phyloP scores from a whole-genome alignment of 176 grass and related monocot genomes.

The Eremochloa ophiuroides region DNA sequence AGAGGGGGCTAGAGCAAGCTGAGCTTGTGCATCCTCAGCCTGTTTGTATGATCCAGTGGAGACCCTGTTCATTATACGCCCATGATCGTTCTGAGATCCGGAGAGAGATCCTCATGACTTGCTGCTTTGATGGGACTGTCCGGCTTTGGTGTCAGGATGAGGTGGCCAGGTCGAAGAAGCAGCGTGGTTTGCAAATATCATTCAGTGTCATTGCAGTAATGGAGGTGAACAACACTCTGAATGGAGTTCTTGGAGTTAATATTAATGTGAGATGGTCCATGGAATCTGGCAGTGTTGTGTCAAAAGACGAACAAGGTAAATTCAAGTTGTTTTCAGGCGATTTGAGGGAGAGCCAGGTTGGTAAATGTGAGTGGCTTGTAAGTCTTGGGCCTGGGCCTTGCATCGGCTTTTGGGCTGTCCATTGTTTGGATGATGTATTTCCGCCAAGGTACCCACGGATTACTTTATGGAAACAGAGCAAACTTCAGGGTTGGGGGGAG shows the following conservation, averaged over 20 bases:
- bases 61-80: constrained; percentile 26
- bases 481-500: constrained; percentile 33
- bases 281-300: constrained; percentile 49
- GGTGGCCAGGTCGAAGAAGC: constrained; percentile 41
- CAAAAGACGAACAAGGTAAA: constrained; percentile 41
- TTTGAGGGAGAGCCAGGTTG: constrained; percentile 36
- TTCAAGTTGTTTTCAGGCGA: constrained; percentile 53
- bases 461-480: constrained; percentile 66
- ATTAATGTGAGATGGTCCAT: constrained; percentile 71
- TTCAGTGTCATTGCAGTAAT: constrained; percentile 76
- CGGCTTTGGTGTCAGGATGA: constrained; percentile 80
- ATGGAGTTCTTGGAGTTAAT: constrained; percentile 69
- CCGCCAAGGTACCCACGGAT: constrained; percentile 72
- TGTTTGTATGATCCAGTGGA: constrained; percentile 91
- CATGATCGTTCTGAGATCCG: constrained; percentile 30
- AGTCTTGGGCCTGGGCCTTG: constrained; percentile 52
- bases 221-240: constrained; percentile 70
- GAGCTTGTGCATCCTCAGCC: constrained; percentile 65
- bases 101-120: constrained; percentile 80
- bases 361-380: constrained; percentile 91
- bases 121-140: constrained; percentile 74
- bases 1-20: constrained; percentile 41
- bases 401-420: constrained; percentile 69
- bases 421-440: constrained; percentile 88
- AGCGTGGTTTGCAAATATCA: constrained; percentile 33